Evolutionary conservation across 2,329 filamentous ascomycete genomes (phyloP).

Genomic region (Zymoseptoria passerinii): DNA sequence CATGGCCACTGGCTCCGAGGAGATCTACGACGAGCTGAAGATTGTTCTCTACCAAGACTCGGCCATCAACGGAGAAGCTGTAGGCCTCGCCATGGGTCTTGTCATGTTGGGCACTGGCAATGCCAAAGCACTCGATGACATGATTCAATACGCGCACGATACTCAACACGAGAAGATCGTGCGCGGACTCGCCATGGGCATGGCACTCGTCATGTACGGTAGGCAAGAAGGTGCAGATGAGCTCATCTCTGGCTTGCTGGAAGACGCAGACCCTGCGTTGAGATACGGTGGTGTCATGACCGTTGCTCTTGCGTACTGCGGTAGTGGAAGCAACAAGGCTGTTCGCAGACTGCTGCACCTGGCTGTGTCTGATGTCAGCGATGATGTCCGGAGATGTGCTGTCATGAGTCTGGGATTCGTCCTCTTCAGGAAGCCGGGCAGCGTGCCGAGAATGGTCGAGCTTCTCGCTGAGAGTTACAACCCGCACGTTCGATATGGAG

Average conservation of each 20-base stretch:
- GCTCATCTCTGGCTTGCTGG: slow-evolving; percentile 84
- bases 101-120: slow-evolving; percentile 99
- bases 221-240: slow-evolving; percentile 92
- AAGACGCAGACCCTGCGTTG: slow-evolving; percentile 86
- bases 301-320: slow-evolving; percentile 94
- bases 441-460: slow-evolving; percentile 97
- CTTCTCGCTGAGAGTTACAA: slow-evolving; percentile 97
- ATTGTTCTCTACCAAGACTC: slow-evolving; percentile 86
- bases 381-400: slow-evolving; percentile 89
- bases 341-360: slow-evolving; percentile 92
- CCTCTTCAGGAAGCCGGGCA: slow-evolving; percentile 93
- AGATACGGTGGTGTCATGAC: slow-evolving; percentile 98
- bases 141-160: slow-evolving; percentile 96
- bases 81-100: slow-evolving; percentile 90
- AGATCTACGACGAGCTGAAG: slow-evolving; percentile 86
- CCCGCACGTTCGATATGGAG: slow-evolving; percentile 94
- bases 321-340: slow-evolving; percentile 96
- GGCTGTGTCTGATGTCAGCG: slow-evolving; percentile 95
- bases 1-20: slow-evolving; percentile 88
- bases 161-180: slow-evolving; percentile 99
- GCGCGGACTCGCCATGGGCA: slow-evolving; percentile 85
- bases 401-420: slow-evolving; percentile 99
- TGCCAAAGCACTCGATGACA: slow-evolving; percentile 83
- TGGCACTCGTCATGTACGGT: slow-evolving; percentile 97
- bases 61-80: slow-evolving; percentile 91